Evolutionary conservation across 1,139 yeast species (phyloP).

Genomic region (Kodamaea sp.): DNA sequence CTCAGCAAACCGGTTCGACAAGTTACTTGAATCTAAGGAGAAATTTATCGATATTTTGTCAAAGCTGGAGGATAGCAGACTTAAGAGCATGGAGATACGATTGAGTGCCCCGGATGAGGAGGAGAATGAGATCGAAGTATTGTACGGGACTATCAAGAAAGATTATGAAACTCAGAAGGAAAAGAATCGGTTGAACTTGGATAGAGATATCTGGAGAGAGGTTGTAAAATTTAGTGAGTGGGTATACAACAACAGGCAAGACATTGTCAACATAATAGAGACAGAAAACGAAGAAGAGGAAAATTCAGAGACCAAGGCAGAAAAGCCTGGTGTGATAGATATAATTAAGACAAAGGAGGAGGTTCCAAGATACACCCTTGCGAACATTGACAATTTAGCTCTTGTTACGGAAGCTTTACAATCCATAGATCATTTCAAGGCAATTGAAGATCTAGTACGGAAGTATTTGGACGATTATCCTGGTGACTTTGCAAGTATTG

Average conservation of each 20-base stretch:
- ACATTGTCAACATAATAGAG: conserved; percentile 12
- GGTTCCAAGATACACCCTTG: neutral
- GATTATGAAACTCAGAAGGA: conserved; percentile 23
- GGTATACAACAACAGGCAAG: conserved; percentile 17
- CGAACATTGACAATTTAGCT: neutral
- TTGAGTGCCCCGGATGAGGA: conserved; percentile 13
- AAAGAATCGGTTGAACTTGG: conserved; percentile 12
- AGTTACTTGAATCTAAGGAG: conserved; percentile 19
- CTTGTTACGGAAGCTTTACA: conserved; percentile 4
- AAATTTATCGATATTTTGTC: conserved; percentile 22
- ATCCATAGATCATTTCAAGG: conserved; percentile 6
- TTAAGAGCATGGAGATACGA: conserved; percentile 21
- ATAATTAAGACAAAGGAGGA: conserved; percentile 5
- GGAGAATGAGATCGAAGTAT: conserved; percentile 24
- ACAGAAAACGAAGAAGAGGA: conserved; percentile 8
- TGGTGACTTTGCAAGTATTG: neutral
- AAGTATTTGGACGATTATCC: conserved; percentile 1
- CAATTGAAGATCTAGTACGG: conserved; percentile 4
- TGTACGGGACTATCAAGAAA: conserved; percentile 28
- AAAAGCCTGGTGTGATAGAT: neutral
- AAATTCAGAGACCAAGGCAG: neutral
- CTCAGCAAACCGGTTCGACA: conserved; percentile 16
- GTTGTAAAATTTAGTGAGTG: conserved; percentile 20
- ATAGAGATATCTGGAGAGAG: conserved; percentile 12
- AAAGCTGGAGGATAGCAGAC: conserved; percentile 29